Percentiles rank a stretch among this genome's conserved stretches.
Evolutionary conservation across 192 early-diverging fungal species (phyloP).

Genomic region (Funneliformis geosporum): DNA sequence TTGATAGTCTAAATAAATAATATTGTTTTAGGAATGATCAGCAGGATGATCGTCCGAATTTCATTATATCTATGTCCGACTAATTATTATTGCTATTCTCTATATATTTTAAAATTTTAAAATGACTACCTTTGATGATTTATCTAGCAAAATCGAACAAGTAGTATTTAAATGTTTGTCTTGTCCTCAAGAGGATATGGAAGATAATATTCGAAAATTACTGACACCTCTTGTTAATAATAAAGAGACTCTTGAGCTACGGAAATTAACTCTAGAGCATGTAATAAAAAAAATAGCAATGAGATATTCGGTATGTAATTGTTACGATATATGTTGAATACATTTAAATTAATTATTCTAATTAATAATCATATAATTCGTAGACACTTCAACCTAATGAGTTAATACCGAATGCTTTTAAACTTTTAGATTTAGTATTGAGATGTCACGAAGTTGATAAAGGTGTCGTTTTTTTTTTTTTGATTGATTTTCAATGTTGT

Average conservation of each 20-base stretch:
- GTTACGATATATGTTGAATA: no score
- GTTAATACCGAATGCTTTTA: background rate
- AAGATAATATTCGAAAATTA: background rate
- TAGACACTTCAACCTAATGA: background rate
- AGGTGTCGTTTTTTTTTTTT: background rate
- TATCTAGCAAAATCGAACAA: background rate
- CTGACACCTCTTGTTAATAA: background rate
- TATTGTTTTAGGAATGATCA: no score
- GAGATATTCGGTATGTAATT: background rate
- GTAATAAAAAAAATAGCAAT: background rate
- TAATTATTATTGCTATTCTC: no score
- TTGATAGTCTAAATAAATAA: no score
- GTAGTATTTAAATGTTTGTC: background rate
- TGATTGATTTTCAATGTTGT: background rate
- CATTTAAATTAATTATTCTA: no score
- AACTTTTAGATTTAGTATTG: slow-evolving; percentile 5
- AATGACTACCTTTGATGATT: slow-evolving; percentile 3
- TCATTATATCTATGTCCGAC: no score
- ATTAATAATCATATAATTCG: no score
- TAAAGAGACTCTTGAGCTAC: slow-evolving; percentile 1
- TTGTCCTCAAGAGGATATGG: background rate
- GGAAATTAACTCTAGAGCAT: background rate
- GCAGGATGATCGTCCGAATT: no score
- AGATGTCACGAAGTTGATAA: background rate
- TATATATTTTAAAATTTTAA: no score